Base-by-base conservation (phyloP, 1,284 basidiomycete genomes). In the Sporisorium exsertum region DNA sequence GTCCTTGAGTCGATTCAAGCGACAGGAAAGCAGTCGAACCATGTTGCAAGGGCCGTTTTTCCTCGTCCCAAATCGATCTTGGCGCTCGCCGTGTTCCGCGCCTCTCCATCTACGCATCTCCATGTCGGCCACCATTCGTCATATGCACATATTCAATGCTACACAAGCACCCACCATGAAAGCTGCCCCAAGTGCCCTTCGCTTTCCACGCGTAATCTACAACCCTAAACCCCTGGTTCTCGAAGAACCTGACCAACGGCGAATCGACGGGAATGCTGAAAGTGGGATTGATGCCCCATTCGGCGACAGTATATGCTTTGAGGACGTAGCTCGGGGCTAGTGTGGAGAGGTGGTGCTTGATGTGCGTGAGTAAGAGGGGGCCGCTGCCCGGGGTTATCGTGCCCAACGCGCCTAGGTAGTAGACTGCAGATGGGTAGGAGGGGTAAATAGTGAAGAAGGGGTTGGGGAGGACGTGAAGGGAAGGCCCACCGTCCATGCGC, bases 161-260 rank as follows among this genome's bases (percentile, higher is more conserved):
- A 3, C 56, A 53, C 45, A 72, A 43, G 18, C 58, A 65, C 1
- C 40, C 69, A 5, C 69, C 69, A 24, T 58, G 51, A 29, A 62
- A 72, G 50, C 63, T 61, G 2, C 35, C 43, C 69, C 69, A 72
- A 3, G 69, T 72, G 3, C 69, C 69, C 33, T 55, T 50, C 5
- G 63, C 40, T 12, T 72, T 72, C 69, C 69, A 72, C 3, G 49
- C 52, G 24, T 64, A 72, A 8, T 65, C 53, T 3, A 42, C 27
- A 24, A 72, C 63, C 5, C 49, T 12, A 26, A 72, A 72, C 2
- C 58, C 58, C 26, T 72, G 58, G 29, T 15, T 50, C 9, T 50
- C 26, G 26, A 72, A 72, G 32, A 49, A 72, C 6, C 7, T 51
- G 9, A 59, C 29, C 29, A 72, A 29, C 1, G 55, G 40, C 22